A percentile compares a stretch with the other conserved stretches of the same genome.
Conservation (phyloP, 768 basidiomycete genomes). For the Suillus paluster region DNA sequence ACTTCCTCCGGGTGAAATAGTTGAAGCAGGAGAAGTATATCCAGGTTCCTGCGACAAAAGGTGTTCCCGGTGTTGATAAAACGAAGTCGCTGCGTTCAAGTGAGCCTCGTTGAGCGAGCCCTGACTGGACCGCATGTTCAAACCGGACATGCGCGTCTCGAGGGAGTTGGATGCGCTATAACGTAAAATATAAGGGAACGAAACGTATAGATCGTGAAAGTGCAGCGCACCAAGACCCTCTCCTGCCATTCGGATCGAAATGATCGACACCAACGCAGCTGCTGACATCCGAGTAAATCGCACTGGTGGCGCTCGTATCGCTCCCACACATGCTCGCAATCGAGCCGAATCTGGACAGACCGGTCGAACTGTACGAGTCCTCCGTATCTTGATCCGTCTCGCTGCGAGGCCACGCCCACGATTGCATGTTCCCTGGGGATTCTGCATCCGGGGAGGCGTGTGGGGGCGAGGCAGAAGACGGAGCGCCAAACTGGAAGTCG, state of each 20-base stretch:
- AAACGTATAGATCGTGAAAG: conserved; percentile 13
- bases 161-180: conserved; percentile 35
- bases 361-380: conserved; percentile 55
- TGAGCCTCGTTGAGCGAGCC: conserved; percentile 36
- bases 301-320: conserved; percentile 57
- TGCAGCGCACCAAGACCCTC: conserved; percentile 33
- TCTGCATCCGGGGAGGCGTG: conserved; percentile 52
- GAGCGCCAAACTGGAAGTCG: conserved; percentile 66
- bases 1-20: conserved; percentile 45
- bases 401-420: conserved; percentile 48
- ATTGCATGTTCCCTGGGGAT: conserved; percentile 37
- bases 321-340: conserved; percentile 64
- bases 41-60: conserved; percentile 33
- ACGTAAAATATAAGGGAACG: conserved; percentile 13
- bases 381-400: conserved; percentile 55
- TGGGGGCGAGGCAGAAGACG: conserved; percentile 49
- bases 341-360: conserved; percentile 59
- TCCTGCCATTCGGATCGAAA: conserved; percentile 39
- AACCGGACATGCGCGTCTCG: conserved; percentile 34
- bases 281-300: conserved; percentile 51
- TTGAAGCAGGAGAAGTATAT: conserved; percentile 50
- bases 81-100: conserved; percentile 19
- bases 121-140: conserved; percentile 39
- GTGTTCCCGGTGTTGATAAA: conserved; percentile 27
- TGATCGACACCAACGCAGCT: conserved; percentile 39